Base-by-base conservation (phyloP, 2,329 filamentous ascomycete species). In the Tolypocladium amazonense region DNA sequence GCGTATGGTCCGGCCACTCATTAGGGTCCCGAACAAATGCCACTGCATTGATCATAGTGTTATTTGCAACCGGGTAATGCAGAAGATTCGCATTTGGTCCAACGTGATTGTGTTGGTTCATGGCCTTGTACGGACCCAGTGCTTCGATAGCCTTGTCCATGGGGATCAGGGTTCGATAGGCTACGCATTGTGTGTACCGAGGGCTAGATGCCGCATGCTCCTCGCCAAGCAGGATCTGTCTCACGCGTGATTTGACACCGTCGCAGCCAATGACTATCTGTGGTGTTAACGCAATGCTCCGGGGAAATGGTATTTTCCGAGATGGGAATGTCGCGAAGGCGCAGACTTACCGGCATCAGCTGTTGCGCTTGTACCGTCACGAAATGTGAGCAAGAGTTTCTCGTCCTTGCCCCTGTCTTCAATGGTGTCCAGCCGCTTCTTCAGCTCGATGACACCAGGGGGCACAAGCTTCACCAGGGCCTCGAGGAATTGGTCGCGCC, bases 161-260 rank as follows among this genome's bases (percentile, higher is more conserved):
- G 0, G 70, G 65, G 0, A 73, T 58, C 8, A 73, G 59, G 0
- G 68, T 71, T 0, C 85, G 75, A 64, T 86, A 88, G 0, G 81
- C 84, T 66, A 84, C 83, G 65, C 84, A 83, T 25, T 80, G 76
- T 0, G 78, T 79, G 62, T 82, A 87, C 0, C 66, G 61, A 0
- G 71, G 74, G 64, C 1, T 79, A 66, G 58, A 75, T 56, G 33
- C 76, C 66, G 58, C 75, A 69, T 70, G 60, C 20, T 71, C 65
- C 1, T 72, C 65, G 0, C 79, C 80, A 0, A 85, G 70, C 11
- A 87, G 69, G 8, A 81, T 66, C 37, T 77, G 67, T 1, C 84
- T 71, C 1, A 81, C 76, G 20, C 73, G 72, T 11, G 81, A 83
- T 67, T 87, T 87, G 65, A 88, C 86, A 0, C 86, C 86, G 67